phyloP scores from a whole-genome alignment of 768 basidiomycete species.

The Polyporus arcularius region DNA sequence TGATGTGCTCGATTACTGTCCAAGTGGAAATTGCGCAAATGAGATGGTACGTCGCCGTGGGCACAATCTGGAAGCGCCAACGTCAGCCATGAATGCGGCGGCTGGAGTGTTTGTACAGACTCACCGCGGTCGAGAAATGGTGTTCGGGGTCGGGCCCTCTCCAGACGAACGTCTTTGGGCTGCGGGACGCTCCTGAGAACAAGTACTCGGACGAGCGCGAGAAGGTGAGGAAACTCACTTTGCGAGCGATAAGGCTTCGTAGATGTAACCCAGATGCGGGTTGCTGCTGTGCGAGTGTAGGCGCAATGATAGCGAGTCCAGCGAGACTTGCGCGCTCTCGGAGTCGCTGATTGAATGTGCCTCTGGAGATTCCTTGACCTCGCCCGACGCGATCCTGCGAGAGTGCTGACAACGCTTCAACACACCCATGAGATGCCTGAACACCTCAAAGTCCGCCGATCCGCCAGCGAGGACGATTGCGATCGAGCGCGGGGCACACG shows the following conservation, averaged over 20 bases:
- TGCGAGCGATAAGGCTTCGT: slow-evolving; percentile 34
- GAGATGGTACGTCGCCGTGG: slow-evolving; percentile 39
- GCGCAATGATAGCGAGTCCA: slow-evolving; percentile 37
- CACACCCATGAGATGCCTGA: slow-evolving; percentile 29
- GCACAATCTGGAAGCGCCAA: slow-evolving; percentile 41
- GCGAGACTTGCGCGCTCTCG: slow-evolving; percentile 11
- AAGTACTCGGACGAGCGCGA: background rate
- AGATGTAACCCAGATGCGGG: slow-evolving; percentile 30
- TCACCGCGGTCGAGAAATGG: slow-evolving; percentile 62
- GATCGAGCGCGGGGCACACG: slow-evolving; percentile 30
- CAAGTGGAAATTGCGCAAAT: slow-evolving; percentile 43
- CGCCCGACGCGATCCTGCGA: background rate
- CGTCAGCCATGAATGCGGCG: background rate
- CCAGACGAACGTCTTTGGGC: slow-evolving; percentile 54
- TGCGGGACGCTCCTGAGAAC: slow-evolving; percentile 16
- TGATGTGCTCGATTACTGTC: slow-evolving; percentile 46
- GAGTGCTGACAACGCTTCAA: slow-evolving; percentile 28
- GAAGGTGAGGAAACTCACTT: slow-evolving; percentile 35
- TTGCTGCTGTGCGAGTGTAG: slow-evolving; percentile 43
- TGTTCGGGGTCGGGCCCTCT: slow-evolving; percentile 62
- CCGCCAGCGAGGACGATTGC: slow-evolving; percentile 33
- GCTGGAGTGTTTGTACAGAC: slow-evolving; percentile 21
- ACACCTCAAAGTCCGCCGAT: slow-evolving; percentile 27
- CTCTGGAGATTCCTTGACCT: background rate
- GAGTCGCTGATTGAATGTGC: background rate